phyloP scores from a whole-genome alignment of 768 basidiomycete genomes.

The Tubosaeta brunneosetosa region DNA sequence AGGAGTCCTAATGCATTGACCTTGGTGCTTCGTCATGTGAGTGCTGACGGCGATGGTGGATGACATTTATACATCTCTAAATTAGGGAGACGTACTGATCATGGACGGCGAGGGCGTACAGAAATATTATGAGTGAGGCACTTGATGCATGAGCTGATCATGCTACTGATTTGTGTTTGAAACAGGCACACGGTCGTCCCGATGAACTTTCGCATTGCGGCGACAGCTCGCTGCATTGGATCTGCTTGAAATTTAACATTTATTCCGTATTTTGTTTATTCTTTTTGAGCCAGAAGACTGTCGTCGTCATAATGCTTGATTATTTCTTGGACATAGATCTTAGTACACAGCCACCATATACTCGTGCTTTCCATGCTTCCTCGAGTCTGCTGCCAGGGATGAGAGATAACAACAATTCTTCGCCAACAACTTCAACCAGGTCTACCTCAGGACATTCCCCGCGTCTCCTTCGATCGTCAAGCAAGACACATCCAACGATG shows the following conservation, averaged over 20 bases:
- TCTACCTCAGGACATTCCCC: constrained; percentile 3
- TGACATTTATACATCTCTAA: constrained; percentile 4
- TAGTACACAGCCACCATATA: background rate
- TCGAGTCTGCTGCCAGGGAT: background rate
- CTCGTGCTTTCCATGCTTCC: background rate
- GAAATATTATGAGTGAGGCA: constrained; percentile 61
- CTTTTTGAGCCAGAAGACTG: background rate
- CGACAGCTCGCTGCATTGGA: constrained; percentile 67
- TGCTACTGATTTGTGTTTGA: constrained; percentile 8
- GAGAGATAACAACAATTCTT: background rate
- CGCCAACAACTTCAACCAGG: background rate
- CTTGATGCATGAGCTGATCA: background rate
- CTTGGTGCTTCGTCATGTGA: constrained; percentile 64
- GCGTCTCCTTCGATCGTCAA: constrained; percentile 16
- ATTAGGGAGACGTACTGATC: constrained; percentile 69
- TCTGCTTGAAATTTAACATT: constrained; percentile 16
- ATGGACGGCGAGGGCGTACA: constrained; percentile 74
- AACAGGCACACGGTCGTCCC: constrained; percentile 71
- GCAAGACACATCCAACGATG: constrained; percentile 17
- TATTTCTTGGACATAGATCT: background rate
- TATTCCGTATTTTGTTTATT: background rate
- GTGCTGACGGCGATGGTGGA: constrained; percentile 8
- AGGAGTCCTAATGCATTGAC: constrained; percentile 39
- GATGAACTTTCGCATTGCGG: constrained; percentile 71
- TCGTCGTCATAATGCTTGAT: background rate